Evolutionary conservation across 192 early-diverging fungal species (phyloP).

Genomic region (Jimgerdemannia lactiflua): DNA sequence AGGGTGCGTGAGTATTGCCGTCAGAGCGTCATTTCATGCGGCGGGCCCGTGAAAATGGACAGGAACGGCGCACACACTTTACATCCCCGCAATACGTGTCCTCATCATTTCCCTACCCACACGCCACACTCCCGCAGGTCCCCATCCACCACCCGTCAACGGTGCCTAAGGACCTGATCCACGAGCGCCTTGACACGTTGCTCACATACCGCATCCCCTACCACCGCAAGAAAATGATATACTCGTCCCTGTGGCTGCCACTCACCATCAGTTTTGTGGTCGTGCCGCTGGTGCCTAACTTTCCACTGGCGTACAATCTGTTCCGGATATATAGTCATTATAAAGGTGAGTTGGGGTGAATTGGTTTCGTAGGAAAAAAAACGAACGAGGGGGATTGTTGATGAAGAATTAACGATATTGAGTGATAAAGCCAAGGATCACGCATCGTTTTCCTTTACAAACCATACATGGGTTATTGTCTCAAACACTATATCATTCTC

Average conservation of each 20-base stretch:
- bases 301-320: conserved; percentile 75
- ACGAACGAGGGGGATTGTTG: background rate
- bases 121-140: conserved; percentile 20
- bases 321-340: conserved; percentile 81
- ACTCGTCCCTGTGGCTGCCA: conserved; percentile 64
- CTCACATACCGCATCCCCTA: conserved; percentile 54
- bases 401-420: background rate
- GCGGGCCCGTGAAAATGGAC: background rate
- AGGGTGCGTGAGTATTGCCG: conserved; percentile 22
- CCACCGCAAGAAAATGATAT: conserved; percentile 68
- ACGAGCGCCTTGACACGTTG: conserved; percentile 42
- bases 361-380: background rate
- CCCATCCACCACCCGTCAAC: conserved; percentile 47
- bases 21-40: background rate
- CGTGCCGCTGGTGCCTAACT: conserved; percentile 73
- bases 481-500: too few relatives aligned
- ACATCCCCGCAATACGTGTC: background rate
- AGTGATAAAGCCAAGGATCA: background rate
- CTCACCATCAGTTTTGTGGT: conserved; percentile 66
- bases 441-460: background rate
- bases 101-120: background rate
- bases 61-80: conserved; percentile 11
- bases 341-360: conserved; percentile 56
- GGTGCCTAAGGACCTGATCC: conserved; percentile 37
- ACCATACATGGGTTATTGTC: background rate